These are phyloP conservation scores for Hexamita inflata DNA, from an alignment of 208 protist species.

Conservation along the genomic window DNA sequence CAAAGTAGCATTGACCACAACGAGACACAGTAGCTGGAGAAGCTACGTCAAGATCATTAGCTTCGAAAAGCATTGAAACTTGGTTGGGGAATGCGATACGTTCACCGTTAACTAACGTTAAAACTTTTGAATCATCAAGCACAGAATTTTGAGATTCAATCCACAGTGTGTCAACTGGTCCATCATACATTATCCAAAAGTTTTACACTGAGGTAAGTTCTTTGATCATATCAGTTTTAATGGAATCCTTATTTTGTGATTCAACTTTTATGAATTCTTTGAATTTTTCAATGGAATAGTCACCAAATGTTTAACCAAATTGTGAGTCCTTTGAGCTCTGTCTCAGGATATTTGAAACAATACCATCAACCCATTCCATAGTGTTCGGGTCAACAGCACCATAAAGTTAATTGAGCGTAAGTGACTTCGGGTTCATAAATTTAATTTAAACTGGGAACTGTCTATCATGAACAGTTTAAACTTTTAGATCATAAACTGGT, in stretches of 20 bases:
- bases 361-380: slow-evolving; percentile 90
- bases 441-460: neutral
- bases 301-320: too few relatives aligned
- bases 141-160: slow-evolving; percentile 98
- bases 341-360: slow-evolving; percentile 75
- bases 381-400: slow-evolving; percentile 39
- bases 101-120: slow-evolving; percentile 89
- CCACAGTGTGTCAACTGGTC: slow-evolving; percentile 92
- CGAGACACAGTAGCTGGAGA: slow-evolving; percentile 92
- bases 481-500: slow-evolving; percentile 1
- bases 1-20: slow-evolving; percentile 91
- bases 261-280: too few relatives aligned
- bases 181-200: slow-evolving; percentile 90
- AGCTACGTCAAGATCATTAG: slow-evolving; percentile 81
- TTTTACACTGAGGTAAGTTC: too few relatives aligned
- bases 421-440: slow-evolving; percentile 16
- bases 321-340: too few relatives aligned
- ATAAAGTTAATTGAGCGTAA: slow-evolving; percentile 15
- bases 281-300: too few relatives aligned
- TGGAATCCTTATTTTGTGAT: too few relatives aligned
- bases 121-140: slow-evolving; percentile 94
- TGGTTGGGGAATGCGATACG: slow-evolving; percentile 81
- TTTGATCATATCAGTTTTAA: too few relatives aligned
- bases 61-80: slow-evolving; percentile 91
- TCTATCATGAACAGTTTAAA: neutral